Percentiles rank a stretch among this genome's conserved stretches.
Conservation (phyloP, 257 asterid species). For the Solanum rostratum region DNA sequence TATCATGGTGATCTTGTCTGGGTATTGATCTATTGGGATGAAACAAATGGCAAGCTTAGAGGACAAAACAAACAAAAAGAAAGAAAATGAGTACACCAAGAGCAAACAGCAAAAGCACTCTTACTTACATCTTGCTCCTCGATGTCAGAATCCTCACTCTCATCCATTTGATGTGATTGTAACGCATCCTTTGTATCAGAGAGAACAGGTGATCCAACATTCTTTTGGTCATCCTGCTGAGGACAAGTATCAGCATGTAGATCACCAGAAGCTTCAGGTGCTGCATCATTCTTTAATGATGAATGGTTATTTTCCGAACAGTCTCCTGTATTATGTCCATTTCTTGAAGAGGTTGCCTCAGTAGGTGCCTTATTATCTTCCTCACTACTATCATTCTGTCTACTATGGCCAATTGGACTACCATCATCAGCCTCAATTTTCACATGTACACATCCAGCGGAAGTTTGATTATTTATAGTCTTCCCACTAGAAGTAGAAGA, state of each 20-base stretch:
- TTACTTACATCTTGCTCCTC: conserved; percentile 80
- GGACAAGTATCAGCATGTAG: conserved; percentile 10
- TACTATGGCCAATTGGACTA: conserved; percentile 15
- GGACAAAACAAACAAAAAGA: conserved; percentile 2
- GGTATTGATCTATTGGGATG: not conserved
- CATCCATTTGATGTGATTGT: conserved; percentile 31
- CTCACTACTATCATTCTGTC: conserved; percentile 11
- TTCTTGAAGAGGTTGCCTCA: conserved; percentile 10
- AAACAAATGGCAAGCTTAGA: not conserved
- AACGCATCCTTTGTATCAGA: conserved; percentile 7
- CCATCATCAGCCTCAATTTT: conserved; percentile 23
- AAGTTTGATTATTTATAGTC: not conserved
- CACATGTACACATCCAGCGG: conserved; percentile 13
- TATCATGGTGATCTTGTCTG: not conserved
- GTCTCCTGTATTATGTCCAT: conserved; percentile 12
- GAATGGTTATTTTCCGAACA: conserved; percentile 16
- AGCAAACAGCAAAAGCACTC: conserved; percentile 9
- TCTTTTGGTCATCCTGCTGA: conserved; percentile 37
- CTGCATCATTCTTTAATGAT: conserved; percentile 10
- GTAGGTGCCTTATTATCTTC: conserved; percentile 24
- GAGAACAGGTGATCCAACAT: conserved; percentile 11
- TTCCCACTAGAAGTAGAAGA: conserved; percentile 4
- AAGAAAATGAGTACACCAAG: not conserved
- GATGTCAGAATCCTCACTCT: conserved; percentile 67
- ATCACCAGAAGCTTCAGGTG: conserved; percentile 23